Evolutionary conservation across 2,329 filamentous ascomycete genomes (phyloP), one percentile per base, ranked within the genome.

Genomic region (Colletotrichum tropicale): DNA sequence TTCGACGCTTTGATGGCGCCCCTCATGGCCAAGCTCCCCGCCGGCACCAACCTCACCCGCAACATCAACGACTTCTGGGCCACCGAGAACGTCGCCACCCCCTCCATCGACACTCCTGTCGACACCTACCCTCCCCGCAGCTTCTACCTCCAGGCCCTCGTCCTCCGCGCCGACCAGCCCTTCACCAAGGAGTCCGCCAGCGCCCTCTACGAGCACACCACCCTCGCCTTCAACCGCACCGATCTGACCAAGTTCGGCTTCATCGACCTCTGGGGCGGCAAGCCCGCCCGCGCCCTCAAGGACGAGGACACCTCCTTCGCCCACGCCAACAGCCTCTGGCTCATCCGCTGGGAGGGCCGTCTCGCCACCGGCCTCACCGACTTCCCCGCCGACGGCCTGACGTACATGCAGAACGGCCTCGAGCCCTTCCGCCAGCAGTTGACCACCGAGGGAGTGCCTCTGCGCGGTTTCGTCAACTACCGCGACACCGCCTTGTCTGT

Each of bases 331-430:
- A 81, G 88, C 56, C 79, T 79, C 12, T 84, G 85, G 16, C 83
- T 89, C 13, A 83, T 84, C 75, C 76, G 76, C 60, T 72, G 70
- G 69, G 76, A 77, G 28, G 76, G 76, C 60, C 66, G 64, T n/a
- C 64, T 67, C 48, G 67, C 76, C 21, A 32, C 64, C 56, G 89
- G 87, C 75, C 87, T 88, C 76, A 84, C 89, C 77, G 84, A 86
- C 76, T 89, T 89, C 79, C 87, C 88, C 21, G 81, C 87, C 68
- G 87, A 88, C 79, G 85, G 87, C 62, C 84, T 86, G 3, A 83
- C 82, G 5, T 89, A 89, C 78, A 85, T 85, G 32, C 85, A 87
- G 43, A 85, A 89, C 77, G 81, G 91, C n/a, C 13, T 70, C 8
- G 78, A 79, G 62, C 76, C 76, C 38, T 75, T 76, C 67, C 62